Evolutionary conservation across 2,329 filamentous ascomycete species (phyloP), one percentile per base, ranked within the genome.

Genomic region (Botrytis sinoallii): DNA sequence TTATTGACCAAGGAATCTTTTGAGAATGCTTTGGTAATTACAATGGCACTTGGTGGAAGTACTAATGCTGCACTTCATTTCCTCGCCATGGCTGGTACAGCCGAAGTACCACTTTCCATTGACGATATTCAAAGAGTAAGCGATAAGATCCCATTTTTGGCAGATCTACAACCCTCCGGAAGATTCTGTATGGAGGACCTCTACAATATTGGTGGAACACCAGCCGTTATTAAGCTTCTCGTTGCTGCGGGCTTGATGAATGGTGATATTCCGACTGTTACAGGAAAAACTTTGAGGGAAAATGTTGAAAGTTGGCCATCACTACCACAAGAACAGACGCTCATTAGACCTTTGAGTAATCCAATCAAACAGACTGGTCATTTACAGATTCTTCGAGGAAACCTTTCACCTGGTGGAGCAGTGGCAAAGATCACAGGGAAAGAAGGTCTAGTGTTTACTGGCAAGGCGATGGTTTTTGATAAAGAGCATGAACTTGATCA

Each of bases 361-460:
- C 92, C 92, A 16, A 92, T 94, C 86, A 98, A 98, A 82, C 77
- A 86, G 1, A 93, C 91, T 0, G 95, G 95, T 61, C 95, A 98
- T 82, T 88, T 98, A 75, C 94, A 95, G 82, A 93, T 98, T 75
- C 87, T 98, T 5, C 88, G 89, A 74, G 95, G 95, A 32, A 97
- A 97, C 82, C 87, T 98, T 46, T 93, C 95, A 4, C 95, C 95
- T 1, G 92, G 90, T 18, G 95, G 95, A 48, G 93, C 95, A 1
- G 95, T 98, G 1, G 95, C 94, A 75, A 98, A 98, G 83, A 98
- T 98, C 82, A 98, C 95, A 0, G 95, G 95, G 52, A 98, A 98
- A 82, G 95, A 98, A 82, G 95, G 95, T 3, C 87, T 94, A 10
- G 85, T 84, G 20, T 98, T 98, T 83, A 91, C 87, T 0, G 95